Base-by-base conservation (phyloP, 2,329 filamentous ascomycete species). In the Thyridium curvatum region DNA sequence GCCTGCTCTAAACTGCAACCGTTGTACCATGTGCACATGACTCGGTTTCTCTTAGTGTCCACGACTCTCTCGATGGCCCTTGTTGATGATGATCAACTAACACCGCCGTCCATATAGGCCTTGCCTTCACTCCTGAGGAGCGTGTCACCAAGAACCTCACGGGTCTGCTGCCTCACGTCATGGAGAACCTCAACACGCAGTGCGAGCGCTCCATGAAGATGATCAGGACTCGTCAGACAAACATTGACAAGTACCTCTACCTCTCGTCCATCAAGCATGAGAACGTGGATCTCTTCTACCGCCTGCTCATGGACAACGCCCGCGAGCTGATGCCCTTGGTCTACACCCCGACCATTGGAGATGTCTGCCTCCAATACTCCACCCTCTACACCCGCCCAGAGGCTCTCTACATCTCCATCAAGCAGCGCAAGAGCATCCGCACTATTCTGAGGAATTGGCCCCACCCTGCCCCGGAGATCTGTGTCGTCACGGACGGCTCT, bases 331-430 rank as follows among this genome's bases (percentile, higher is more conserved):
- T 88, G 66, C 86, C 86, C 35, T 69, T 91, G 48, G 86, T 93
- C 53, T 93, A 93, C 69, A 93, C 86, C 14, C 86, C 86, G 34
- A 90, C 86, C 55, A 89, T 98, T 53, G 93, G 93, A 54, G 91
- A 97, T 61, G 93, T 94, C 50, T 98, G 93, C 69, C 73, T 95
- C 59, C 84, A 91, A 66, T 98, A 94, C 79, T 95, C 90, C 30
- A 88, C 91, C 54, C 79, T 97, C 52, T 97, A 94, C 72, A 94
- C 90, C 44, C 85, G 90, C 51, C 90, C 93, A 16, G 93, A 97
- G 72, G 89, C 85, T 48, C 77, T 97, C 65, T 98, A 97, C 70
- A 86, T 98, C 48, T 96, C 90, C 44, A 96, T 87, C 66, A 86
- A 88, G 65, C 91, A 98, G 71, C 82, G 86, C 48, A 93, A 90